Evolutionary conservation across 257 asterid genomes (phyloP).

Genomic region (Lavandula angustifolia): DNA sequence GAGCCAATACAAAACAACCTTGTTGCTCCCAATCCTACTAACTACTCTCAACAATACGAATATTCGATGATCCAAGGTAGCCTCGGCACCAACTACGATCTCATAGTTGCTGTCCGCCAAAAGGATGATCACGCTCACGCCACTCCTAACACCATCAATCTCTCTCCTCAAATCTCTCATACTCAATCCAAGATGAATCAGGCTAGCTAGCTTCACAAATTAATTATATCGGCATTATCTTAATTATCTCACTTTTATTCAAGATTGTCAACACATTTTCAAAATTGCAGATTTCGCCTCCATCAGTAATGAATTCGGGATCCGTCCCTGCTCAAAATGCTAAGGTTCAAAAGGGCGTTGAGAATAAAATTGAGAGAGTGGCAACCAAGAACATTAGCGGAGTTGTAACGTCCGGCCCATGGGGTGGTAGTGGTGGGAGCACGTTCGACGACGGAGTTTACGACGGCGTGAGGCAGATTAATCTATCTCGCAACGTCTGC

Average conservation of each 20-base stretch:
- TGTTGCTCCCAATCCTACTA: constrained; percentile 27
- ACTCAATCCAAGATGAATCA: constrained; percentile 36
- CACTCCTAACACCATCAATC: constrained; percentile 21
- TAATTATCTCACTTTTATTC: no score
- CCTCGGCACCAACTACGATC: constrained; percentile 54
- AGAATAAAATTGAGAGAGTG: constrained; percentile 43
- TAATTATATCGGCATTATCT: neutral
- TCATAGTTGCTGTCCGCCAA: constrained; percentile 62
- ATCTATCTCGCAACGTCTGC: constrained; percentile 61
- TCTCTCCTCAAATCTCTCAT: constrained; percentile 32
- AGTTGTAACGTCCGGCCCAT: constrained; percentile 60
- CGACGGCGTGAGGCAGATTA: constrained; percentile 66
- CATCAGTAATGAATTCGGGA: no score
- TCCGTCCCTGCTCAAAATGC: constrained; percentile 42
- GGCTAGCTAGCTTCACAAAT: constrained; percentile 25
- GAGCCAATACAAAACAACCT: constrained; percentile 44
- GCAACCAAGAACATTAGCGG: constrained; percentile 43
- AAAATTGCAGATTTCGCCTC: no score
- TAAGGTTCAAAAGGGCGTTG: constrained; percentile 13
- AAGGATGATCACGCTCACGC: constrained; percentile 36
- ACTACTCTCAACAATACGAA: constrained; percentile 37
- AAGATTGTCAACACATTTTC: no score
- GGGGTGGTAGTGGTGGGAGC: constrained; percentile 84
- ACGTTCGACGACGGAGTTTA: constrained; percentile 73
- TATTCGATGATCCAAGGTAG: constrained; percentile 67